Conservation (phyloP, 129 eudicot genomes). For the Saussurea involucrata region DNA sequence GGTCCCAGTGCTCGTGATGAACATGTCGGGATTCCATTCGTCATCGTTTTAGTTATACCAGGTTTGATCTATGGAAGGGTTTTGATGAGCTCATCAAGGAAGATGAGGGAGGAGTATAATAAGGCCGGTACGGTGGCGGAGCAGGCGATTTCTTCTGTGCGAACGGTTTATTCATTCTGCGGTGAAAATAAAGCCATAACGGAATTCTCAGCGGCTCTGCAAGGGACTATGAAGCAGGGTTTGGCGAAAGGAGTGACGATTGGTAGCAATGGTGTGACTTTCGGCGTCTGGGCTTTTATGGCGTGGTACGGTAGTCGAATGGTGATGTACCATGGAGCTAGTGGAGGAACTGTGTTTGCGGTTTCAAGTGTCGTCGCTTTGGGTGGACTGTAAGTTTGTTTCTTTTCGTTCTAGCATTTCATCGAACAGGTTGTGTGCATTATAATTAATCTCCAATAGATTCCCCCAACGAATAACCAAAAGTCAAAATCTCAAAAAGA, state of each 20-base stretch:
- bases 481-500: too few species aligned
- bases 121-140: conserved; percentile 37
- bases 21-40: conserved; percentile 39
- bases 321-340: conserved; percentile 55
- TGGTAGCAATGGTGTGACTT: conserved; percentile 35
- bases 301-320: conserved; percentile 42
- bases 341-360: conserved; percentile 46
- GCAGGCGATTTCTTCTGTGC: conserved; percentile 40
- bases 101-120: conserved; percentile 38
- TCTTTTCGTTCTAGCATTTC: background rate
- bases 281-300: conserved; percentile 38
- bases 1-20: conserved; percentile 40
- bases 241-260: conserved; percentile 43
- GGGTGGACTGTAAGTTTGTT: conserved; percentile 38
- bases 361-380: conserved; percentile 18
- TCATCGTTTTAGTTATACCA: conserved; percentile 30
- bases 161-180: conserved; percentile 49
- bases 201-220: conserved; percentile 44
- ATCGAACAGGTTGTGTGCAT: background rate
- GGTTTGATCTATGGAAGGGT: conserved; percentile 36
- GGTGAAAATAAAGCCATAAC: conserved; percentile 38
- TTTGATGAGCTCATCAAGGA: conserved; percentile 37
- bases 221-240: conserved; percentile 38
- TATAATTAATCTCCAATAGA: too few species aligned
- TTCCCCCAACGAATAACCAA: too few species aligned